phyloP scores from a whole-genome alignment of 306 rosid genomes.

The Rosa multiflora region DNA sequence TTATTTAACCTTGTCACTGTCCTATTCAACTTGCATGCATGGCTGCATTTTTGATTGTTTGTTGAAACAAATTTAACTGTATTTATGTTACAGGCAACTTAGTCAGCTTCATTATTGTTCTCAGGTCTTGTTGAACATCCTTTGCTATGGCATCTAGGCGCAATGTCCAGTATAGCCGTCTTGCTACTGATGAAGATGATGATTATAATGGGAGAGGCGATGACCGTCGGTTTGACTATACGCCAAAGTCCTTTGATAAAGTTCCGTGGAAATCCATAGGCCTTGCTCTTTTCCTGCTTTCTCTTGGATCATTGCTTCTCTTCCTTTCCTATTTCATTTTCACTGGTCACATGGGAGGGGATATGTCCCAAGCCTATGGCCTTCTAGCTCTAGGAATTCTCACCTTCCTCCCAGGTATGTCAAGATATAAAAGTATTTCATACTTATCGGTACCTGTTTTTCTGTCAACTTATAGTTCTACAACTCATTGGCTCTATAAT shows the following conservation, averaged over 20 bases:
- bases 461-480: not conserved
- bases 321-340: constrained; percentile 81
- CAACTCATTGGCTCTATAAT: not conserved
- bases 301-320: constrained; percentile 71
- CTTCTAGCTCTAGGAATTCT: constrained; percentile 81
- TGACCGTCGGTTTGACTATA: constrained; percentile 91
- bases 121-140: constrained; percentile 9
- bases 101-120: constrained; percentile 12
- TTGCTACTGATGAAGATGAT: constrained; percentile 53
- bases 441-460: not conserved
- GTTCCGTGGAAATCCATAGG: constrained; percentile 94
- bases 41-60: not conserved
- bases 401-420: constrained; percentile 90
- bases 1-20: not conserved
- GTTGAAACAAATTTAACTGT: not conserved
- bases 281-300: constrained; percentile 77
- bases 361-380: constrained; percentile 83
- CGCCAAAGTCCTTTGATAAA: constrained; percentile 69
- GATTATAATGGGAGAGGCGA: constrained; percentile 35
- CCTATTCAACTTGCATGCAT: not conserved
- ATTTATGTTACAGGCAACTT: constrained; percentile 10
- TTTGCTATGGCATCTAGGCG: constrained; percentile 70
- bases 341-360: constrained; percentile 97
- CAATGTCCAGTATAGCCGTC: constrained; percentile 54
- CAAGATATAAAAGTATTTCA: constrained; percentile 13